These are phyloP conservation scores for Penicillium sp. DNA, from an alignment of 2,329 filamentous ascomycete genomes.

Conservation along the genomic window DNA sequence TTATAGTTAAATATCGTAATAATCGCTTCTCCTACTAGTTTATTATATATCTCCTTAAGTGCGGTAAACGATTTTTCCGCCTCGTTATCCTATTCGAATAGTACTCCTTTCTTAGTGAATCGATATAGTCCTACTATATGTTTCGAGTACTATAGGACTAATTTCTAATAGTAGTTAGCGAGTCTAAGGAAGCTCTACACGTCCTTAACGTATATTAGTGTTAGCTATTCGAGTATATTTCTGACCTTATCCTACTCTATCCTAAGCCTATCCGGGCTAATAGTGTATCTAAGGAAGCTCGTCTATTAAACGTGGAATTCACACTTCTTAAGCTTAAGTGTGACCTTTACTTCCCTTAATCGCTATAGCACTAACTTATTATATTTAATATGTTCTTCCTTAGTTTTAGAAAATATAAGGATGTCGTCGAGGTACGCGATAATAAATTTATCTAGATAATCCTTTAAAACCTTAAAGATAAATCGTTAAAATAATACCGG, in stretches of 20 bases:
- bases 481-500: neutral
- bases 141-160: neutral
- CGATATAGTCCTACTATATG: neutral
- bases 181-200: neutral
- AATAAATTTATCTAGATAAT: neutral
- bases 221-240: neutral
- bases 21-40: neutral
- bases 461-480: neutral
- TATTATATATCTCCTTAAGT: neutral
- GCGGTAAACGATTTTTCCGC: neutral
- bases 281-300: neutral
- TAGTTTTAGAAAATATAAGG: neutral
- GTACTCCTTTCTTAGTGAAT: neutral
- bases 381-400: neutral
- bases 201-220: neutral
- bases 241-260: neutral
- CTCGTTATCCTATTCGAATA: neutral
- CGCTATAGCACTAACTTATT: neutral
- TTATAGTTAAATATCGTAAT: neutral
- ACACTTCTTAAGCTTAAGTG: neutral
- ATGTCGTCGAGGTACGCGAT: neutral
- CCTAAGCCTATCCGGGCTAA: neutral
- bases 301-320: neutral
- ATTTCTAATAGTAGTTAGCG: neutral
- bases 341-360: neutral